Evolutionary conservation across 2,329 filamentous ascomycete species (phyloP), one percentile per base, ranked within the genome.

Genomic region (Aspergillus awamori): DNA sequence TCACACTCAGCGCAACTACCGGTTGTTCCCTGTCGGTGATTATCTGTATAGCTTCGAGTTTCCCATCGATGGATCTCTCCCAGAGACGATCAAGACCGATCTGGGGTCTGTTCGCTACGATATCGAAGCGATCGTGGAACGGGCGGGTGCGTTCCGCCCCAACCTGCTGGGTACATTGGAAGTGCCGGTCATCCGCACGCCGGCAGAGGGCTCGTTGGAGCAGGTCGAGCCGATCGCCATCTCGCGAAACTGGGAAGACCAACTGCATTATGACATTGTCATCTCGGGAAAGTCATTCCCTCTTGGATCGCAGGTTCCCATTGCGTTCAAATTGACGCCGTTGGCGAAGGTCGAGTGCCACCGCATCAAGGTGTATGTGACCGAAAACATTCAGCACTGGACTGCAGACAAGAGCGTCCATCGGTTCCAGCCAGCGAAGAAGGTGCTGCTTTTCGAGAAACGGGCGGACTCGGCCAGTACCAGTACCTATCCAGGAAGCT

Each of bases 251-350:
- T 97, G 93, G 93, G 93, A 97, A 74, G 93, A 97, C 68, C 93
- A 97, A 72, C 82, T 97, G 33, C 92, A 96, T 71, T 97, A 97
- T 78, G 93, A 97, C 70, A 97, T 97, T 68, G 89, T 97, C 73
- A 96, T 97, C 58, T 97, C 93, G 1, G 93, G 93, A 58, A 97
- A 97, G 82, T 96, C 93, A 0, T 97, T 97, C 62, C 92, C 93
- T 0, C 85, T 97, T 20, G 93, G 93, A 15, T 86, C 90, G 41
- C 91, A 91, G 69, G 92, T 97, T 15, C 93, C 93, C 1, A 95
- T 97, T 61, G 93, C 93, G 1, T 96, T 97, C 81, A 97, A 96
- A 76, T 83, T 97, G 66, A 97, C 93, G 0, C 93, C 93, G 0
- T 79, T 97, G 22, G 93, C 93, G 62, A 97, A 97, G 80, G 93